A percentile compares a stretch with the other conserved stretches of the same genome.
These are phyloP conservation scores for Lichenothelia convexa DNA, from an alignment of 495 filamentous ascomycete species.

Conservation along the genomic window DNA sequence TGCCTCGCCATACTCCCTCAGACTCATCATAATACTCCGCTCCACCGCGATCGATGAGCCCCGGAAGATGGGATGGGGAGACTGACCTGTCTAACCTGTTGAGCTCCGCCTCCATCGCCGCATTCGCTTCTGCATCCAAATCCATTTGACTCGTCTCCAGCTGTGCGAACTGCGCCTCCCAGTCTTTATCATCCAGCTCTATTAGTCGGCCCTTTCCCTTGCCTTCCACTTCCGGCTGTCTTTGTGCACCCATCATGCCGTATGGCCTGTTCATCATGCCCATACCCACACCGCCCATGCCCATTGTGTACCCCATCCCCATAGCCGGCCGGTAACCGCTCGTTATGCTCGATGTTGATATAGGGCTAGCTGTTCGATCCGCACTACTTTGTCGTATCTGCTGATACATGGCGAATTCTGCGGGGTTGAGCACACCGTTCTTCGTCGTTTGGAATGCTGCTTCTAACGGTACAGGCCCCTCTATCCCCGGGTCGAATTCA, in stretches of 20 bases:
- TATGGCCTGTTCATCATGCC: slow-evolving; percentile 22
- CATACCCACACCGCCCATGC: slow-evolving; percentile 19
- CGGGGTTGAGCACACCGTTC: slow-evolving; percentile 50
- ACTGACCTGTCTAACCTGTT: slow-evolving; percentile 82
- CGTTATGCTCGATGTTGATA: slow-evolving; percentile 27
- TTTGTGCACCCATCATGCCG: slow-evolving; percentile 24
- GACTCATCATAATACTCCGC: slow-evolving; percentile 54
- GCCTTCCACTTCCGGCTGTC: slow-evolving; percentile 30
- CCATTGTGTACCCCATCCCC: slow-evolving; percentile 32
- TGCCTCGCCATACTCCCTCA: slow-evolving; percentile 73
- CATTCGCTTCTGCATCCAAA: slow-evolving; percentile 50
- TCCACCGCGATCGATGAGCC: too few species aligned
- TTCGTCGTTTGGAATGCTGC: slow-evolving; percentile 44
- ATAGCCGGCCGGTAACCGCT: slow-evolving; percentile 43
- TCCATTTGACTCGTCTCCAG: slow-evolving; percentile 39
- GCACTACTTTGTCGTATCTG: slow-evolving; percentile 40
- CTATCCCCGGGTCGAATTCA: slow-evolving; percentile 43
- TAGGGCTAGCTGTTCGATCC: slow-evolving; percentile 38
- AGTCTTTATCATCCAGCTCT: slow-evolving; percentile 81
- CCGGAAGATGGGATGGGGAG: slow-evolving; percentile 7
- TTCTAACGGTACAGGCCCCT: slow-evolving; percentile 60
- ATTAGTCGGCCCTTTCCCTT: slow-evolving; percentile 87
- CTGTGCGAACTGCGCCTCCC: slow-evolving; percentile 89
- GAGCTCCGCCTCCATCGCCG: slow-evolving; percentile 73
- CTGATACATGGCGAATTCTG: slow-evolving; percentile 75